These are phyloP conservation scores for Trichosporon ovoides DNA, from an alignment of 1,284 basidiomycete genomes.

Conservation along the genomic window DNA sequence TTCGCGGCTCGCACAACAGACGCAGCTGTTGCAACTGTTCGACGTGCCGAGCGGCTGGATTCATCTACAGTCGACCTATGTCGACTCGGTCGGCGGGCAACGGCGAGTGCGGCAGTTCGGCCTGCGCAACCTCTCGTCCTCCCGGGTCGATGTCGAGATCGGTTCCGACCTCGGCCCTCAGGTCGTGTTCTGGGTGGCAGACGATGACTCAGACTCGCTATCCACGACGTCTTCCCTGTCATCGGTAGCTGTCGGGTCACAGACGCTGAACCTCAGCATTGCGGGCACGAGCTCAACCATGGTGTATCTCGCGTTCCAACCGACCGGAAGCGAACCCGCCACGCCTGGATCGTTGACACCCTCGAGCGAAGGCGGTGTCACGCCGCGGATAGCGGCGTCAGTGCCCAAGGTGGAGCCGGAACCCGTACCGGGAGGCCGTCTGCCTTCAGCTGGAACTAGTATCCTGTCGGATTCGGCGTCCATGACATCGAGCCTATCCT, in stretches of 20 bases:
- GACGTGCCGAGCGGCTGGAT: constrained; percentile 47
- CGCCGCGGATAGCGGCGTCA: constrained; percentile 29
- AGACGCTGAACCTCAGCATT: constrained; percentile 25
- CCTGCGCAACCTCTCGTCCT: constrained; percentile 30
- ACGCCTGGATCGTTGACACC: constrained; percentile 17
- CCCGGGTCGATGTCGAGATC: constrained; percentile 31
- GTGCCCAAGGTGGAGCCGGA: constrained; percentile 12
- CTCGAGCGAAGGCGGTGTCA: constrained; percentile 32
- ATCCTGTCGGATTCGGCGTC: constrained; percentile 10
- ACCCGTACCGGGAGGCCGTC: constrained; percentile 8
- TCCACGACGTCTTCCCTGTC: constrained; percentile 30
- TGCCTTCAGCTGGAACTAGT: constrained; percentile 13
- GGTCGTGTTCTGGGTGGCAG: constrained; percentile 37
- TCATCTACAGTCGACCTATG: constrained; percentile 43
- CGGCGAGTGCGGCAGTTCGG: constrained; percentile 37
- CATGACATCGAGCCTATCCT: constrained; percentile 1
- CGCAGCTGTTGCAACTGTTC: constrained; percentile 29
- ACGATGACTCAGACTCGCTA: constrained; percentile 21
- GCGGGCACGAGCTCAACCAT: constrained; percentile 20
- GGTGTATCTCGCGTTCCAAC: constrained; percentile 38
- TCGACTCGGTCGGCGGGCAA: constrained; percentile 30
- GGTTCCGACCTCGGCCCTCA: constrained; percentile 36
- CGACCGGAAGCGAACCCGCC: constrained; percentile 19
- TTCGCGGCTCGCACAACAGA: constrained; percentile 15
- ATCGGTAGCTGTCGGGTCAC: constrained; percentile 24